A percentile compares a stretch with the other conserved stretches of the same genome.
Conservation (phyloP, 306 rosid genomes). For the Morella rubra region DNA sequence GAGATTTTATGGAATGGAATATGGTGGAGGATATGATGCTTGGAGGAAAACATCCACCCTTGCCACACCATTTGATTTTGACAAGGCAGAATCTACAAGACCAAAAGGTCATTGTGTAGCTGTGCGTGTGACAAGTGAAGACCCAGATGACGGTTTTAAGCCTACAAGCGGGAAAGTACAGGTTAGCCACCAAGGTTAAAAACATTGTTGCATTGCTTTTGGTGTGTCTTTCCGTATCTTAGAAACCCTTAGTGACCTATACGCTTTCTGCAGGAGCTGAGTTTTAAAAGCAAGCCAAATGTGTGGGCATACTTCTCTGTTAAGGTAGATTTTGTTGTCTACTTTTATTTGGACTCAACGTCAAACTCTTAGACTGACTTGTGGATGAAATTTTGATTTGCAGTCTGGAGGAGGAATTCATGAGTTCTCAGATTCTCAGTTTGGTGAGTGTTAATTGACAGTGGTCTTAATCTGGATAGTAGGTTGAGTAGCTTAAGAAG, state of each 20-base stretch:
- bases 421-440: conserved; percentile 98
- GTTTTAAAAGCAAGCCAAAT: conserved; percentile 98
- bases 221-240: conserved; percentile 18
- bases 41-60: conserved; percentile 82
- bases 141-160: conserved; percentile 99
- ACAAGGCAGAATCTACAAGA: conserved; percentile 71
- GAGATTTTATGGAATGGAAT: conserved; percentile 87
- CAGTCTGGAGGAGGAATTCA: conserved; percentile 99
- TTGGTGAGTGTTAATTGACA: conserved; percentile 59
- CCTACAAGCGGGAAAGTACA: conserved; percentile 98
- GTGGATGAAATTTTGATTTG: conserved; percentile 43
- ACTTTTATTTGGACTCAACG: conserved; percentile 21
- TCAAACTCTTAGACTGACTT: conserved; percentile 30
- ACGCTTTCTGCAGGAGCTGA: conserved; percentile 68
- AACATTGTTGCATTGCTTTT: conserved; percentile 11
- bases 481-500: neutral
- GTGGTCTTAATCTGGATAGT: no score
- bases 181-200: conserved; percentile 45
- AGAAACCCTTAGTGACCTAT: conserved; percentile 27
- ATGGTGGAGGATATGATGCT: conserved; percentile 93
- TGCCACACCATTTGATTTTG: conserved; percentile 91
- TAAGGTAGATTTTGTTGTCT: conserved; percentile 56
- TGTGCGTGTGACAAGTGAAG: conserved; percentile 98
- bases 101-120: conserved; percentile 99
- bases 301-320: conserved; percentile 99